A percentile compares a stretch with the other conserved stretches of the same genome.
Conservation (phyloP, 108 stramenopile species). For the Nitzschia palea region DNA sequence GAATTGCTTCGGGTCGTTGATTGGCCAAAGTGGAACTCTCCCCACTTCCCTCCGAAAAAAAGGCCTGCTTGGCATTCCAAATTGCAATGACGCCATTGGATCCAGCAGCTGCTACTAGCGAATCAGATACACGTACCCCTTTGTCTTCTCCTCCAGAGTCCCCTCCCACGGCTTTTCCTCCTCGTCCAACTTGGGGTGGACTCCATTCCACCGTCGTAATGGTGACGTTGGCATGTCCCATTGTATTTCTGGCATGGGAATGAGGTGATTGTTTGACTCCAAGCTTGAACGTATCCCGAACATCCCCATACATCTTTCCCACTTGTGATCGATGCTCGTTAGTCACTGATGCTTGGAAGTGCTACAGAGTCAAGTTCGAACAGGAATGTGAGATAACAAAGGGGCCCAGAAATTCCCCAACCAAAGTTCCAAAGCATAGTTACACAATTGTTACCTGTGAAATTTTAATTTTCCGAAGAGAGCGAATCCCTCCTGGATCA, state of each 20-base stretch:
- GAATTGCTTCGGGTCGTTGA: constrained; percentile 74
- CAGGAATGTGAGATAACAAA: not conserved
- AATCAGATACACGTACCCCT: constrained; percentile 19
- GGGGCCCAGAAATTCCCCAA: too few relatives aligned
- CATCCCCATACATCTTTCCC: constrained; percentile 31
- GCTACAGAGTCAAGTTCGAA: constrained; percentile 8
- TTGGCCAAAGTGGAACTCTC: constrained; percentile 36
- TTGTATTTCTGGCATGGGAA: constrained; percentile 12
- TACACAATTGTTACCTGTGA: constrained; percentile 33
- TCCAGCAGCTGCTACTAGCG: constrained; percentile 76
- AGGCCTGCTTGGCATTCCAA: constrained; percentile 51
- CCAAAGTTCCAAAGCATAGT: too few relatives aligned
- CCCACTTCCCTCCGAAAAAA: constrained; percentile 40
- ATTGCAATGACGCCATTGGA: constrained; percentile 83
- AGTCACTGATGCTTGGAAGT: constrained; percentile 43
- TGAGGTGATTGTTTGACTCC: constrained; percentile 30
- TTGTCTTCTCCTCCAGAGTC: not conserved
- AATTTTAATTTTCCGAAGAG: constrained; percentile 55
- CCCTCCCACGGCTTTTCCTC: not conserved
- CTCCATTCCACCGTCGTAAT: constrained; percentile 86
- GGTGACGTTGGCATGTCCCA: constrained; percentile 47
- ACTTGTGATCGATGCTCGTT: constrained; percentile 8
- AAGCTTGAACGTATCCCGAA: constrained; percentile 42
- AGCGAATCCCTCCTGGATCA: constrained; percentile 42
- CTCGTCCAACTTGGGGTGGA: constrained; percentile 26